Evolutionary conservation across 2,329 filamentous ascomycete species (phyloP).

Genomic region (Pseudogymnoascus verrucosus): DNA sequence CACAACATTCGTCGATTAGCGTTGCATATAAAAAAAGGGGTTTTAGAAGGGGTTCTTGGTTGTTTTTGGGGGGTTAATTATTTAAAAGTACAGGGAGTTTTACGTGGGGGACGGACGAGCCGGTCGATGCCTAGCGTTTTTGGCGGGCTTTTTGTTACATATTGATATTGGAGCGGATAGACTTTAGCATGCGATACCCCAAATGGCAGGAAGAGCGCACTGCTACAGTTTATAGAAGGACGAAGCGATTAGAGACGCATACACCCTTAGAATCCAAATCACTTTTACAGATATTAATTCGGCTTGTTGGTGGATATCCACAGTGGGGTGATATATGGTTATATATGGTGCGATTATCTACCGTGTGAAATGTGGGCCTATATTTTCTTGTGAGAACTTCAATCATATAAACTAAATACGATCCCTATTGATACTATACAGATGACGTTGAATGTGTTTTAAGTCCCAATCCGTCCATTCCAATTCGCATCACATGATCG

Average conservation of each 20-base stretch:
- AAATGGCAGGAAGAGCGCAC: background rate
- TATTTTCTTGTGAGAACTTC: background rate
- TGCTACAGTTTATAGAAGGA: background rate
- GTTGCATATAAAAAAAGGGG: slow-evolving; percentile 2
- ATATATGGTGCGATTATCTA: background rate
- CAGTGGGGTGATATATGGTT: background rate
- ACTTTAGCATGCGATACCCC: slow-evolving; percentile 2
- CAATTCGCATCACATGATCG: background rate
- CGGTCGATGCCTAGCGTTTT: background rate
- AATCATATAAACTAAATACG: background rate
- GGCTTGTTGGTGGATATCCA: background rate
- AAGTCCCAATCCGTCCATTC: background rate
- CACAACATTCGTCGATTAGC: slow-evolving; percentile 7
- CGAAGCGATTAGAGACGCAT: background rate
- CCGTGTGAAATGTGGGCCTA: background rate
- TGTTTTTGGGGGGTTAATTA: background rate
- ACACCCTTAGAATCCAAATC: background rate
- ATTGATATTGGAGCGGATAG: slow-evolving; percentile 2
- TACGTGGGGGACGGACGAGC: background rate
- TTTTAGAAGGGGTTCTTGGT: background rate
- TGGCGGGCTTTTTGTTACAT: background rate
- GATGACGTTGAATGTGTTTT: background rate
- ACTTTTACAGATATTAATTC: background rate
- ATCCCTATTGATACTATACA: background rate
- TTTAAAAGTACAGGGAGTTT: background rate